A percentile compares a stretch with the other conserved stretches of the same genome.
phyloP scores from a whole-genome alignment of 305 asterid species.

The Salvia sclarea region DNA sequence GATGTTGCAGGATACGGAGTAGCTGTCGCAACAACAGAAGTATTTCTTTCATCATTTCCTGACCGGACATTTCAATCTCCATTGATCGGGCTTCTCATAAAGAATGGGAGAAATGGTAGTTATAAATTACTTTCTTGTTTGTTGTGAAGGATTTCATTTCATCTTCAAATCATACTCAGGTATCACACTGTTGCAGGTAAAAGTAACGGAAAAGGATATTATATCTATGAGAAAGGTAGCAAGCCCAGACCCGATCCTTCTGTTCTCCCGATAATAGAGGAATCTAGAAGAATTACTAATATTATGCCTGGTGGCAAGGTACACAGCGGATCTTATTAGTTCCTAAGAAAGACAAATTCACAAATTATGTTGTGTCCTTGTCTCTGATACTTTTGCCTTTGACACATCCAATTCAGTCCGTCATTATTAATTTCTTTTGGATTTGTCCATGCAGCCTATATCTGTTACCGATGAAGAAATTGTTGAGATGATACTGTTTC shows the following conservation, averaged over 20 bases:
- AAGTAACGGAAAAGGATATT: slow-evolving; percentile 82
- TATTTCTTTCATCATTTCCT: slow-evolving; percentile 58
- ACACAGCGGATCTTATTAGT: slow-evolving; percentile 5
- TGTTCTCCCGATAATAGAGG: slow-evolving; percentile 67
- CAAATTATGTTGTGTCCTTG: slow-evolving; percentile 8
- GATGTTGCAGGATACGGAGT: slow-evolving; percentile 98
- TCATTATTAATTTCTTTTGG: slow-evolving; percentile 20
- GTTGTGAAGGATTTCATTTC: slow-evolving; percentile 24
- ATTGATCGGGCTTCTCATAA: slow-evolving; percentile 74
- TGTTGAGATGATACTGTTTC: slow-evolving; percentile 90
- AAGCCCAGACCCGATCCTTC: slow-evolving; percentile 77
- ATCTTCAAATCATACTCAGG: slow-evolving; percentile 27
- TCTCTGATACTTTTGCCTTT: slow-evolving; percentile 5
- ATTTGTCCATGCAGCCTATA: slow-evolving; percentile 62
- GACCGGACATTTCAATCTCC: slow-evolving; percentile 76
- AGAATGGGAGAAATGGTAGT: slow-evolving; percentile 84
- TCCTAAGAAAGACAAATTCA: slow-evolving; percentile 3
- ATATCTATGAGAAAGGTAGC: slow-evolving; percentile 74
- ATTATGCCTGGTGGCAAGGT: slow-evolving; percentile 82
- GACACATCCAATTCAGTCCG: slow-evolving; percentile 1
- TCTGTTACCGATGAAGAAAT: slow-evolving; percentile 83
- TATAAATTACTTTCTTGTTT: slow-evolving; percentile 21
- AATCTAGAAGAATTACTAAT: slow-evolving; percentile 62
- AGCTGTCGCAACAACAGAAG: slow-evolving; percentile 63
- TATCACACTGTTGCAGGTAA: slow-evolving; percentile 53